Base-by-base conservation (phyloP, 2,329 filamentous ascomycete genomes). In the Aureobasidium sp. region DNA sequence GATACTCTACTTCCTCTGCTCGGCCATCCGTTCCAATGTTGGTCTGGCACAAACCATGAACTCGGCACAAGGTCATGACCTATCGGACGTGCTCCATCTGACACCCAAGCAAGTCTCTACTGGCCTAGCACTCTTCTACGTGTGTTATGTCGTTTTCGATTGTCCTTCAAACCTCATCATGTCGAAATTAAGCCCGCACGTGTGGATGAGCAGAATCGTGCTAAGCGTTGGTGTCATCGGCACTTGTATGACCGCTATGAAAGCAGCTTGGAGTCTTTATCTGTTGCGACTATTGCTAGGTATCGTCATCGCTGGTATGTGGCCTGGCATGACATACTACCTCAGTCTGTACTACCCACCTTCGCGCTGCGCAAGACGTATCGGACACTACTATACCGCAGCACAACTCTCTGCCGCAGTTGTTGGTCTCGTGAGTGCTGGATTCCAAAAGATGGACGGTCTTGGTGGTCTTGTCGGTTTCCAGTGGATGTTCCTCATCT, bases 21-120 rank as follows among this genome's bases (percentile, higher is more conserved):
- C 91, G 0, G 91, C 90, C 64, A 94, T 96, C 69, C 86, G 91
- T 58, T 94, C 90, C 69, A 96, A 95, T 75, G 90, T 96, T 66
- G 91, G 91, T 64, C 86, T 96, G 67, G 89, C 91, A n/a, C 90
- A 96, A 76, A 96, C 91, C 1, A 96, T 96, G 91, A 96, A 96
- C 75, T 75, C 72, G 34, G 75, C 81, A 21, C 75, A 82, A 45
- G 81, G 83, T 37, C 90, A 96, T 71, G 87, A 94, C 70, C 83
- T 96, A n/a, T 83, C 83, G 67, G 83, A 84, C 2, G 82, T 88
- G 41, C 81, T 96, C 55, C 71, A 85, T 63, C 77, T 96, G 66
- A 85, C 84, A 0, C 75, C 86, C 10, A 89, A 88, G 68, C 87
- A 96, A 74, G 86, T 91, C 16, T 95, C 91, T 0, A 92, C 89